phyloP scores from a whole-genome alignment of 768 basidiomycete species.

The Pleurotus salmoneostramineus region DNA sequence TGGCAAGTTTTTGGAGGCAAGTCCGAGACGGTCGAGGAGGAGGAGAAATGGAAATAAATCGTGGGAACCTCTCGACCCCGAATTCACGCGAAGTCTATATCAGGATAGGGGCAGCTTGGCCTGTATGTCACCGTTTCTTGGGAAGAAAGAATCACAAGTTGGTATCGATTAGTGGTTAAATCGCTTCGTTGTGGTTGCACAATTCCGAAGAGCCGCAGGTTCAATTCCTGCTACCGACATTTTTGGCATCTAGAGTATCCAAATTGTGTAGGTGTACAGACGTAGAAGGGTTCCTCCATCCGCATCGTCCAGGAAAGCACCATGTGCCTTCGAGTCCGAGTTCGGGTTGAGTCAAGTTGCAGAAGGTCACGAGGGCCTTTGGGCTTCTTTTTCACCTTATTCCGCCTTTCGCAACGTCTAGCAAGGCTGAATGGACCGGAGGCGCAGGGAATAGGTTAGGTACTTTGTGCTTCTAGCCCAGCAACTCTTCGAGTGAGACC shows the following conservation, averaged over 20 bases:
- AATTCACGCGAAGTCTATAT: conserved; percentile 4
- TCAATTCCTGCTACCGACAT: not conserved
- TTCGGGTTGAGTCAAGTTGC: too few relatives aligned
- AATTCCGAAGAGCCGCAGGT: not conserved
- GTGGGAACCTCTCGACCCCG: conserved; percentile 9
- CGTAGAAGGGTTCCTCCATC: too few relatives aligned
- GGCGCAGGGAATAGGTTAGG: too few relatives aligned
- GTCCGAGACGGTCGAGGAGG: conserved; percentile 15
- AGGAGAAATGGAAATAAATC: conserved; percentile 12
- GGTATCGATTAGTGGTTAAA: not conserved
- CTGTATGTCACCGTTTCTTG: not conserved
- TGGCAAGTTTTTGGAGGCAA: conserved; percentile 25
- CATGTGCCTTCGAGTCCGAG: too few relatives aligned
- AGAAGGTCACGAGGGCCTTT: too few relatives aligned
- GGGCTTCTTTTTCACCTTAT: too few relatives aligned
- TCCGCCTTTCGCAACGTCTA: too few relatives aligned
- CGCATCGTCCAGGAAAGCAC: too few relatives aligned
- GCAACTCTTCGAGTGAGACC: too few relatives aligned
- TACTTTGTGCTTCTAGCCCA: too few relatives aligned
- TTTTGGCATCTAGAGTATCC: not conserved
- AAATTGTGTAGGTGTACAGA: too few relatives aligned
- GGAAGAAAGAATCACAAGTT: not conserved
- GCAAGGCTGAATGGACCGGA: too few relatives aligned
- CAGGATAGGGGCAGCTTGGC: not conserved
- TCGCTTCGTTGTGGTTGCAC: not conserved